A percentile compares a stretch with the other conserved stretches of the same genome.
Conservation (phyloP, 2,329 filamentous ascomycete species). For the Magnaporthiopsis incrustans region DNA sequence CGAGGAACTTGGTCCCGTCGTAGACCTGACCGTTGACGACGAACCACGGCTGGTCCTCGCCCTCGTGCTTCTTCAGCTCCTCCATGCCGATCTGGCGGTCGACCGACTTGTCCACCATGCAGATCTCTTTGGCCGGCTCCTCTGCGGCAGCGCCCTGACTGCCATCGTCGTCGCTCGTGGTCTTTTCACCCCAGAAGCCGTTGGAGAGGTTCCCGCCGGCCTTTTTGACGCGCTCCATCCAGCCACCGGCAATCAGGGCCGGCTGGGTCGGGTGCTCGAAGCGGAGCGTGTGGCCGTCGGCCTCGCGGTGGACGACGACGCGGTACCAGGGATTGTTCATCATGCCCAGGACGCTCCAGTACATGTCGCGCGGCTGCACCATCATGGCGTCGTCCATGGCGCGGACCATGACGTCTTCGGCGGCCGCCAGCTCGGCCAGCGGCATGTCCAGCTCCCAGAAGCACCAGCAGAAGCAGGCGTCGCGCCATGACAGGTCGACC, state of each 20-base stretch:
- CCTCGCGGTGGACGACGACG: slow-evolving; percentile 65
- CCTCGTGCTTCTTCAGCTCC: slow-evolving; percentile 62
- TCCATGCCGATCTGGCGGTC: slow-evolving; percentile 54
- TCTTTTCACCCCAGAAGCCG: slow-evolving; percentile 74
- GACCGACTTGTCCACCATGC: slow-evolving; percentile 66
- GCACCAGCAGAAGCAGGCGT: slow-evolving; percentile 83
- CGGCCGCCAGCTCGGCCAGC: slow-evolving; percentile 49
- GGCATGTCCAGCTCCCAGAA: slow-evolving; percentile 75
- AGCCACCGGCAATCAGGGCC: slow-evolving; percentile 67
- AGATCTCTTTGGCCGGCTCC: slow-evolving; percentile 56
- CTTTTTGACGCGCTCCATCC: slow-evolving; percentile 90
- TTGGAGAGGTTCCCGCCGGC: slow-evolving; percentile 72
- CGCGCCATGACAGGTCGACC: slow-evolving; percentile 74
- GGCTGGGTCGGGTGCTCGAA: slow-evolving; percentile 90
- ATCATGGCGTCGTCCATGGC: slow-evolving; percentile 89
- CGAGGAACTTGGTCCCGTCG: slow-evolving; percentile 72
- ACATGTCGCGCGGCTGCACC: slow-evolving; percentile 85
- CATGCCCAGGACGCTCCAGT: slow-evolving; percentile 93
- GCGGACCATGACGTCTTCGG: slow-evolving; percentile 70
- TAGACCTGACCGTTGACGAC: slow-evolving; percentile 84
- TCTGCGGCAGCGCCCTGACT: slow-evolving; percentile 31
- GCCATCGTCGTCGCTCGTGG: slow-evolving; percentile 43
- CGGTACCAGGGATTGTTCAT: slow-evolving; percentile 98
- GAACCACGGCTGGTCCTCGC: slow-evolving; percentile 69
- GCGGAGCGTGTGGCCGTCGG: slow-evolving; percentile 47